Base-by-base conservation (phyloP, 208 protist genomes). In the Wallacemonas sp. region DNA sequence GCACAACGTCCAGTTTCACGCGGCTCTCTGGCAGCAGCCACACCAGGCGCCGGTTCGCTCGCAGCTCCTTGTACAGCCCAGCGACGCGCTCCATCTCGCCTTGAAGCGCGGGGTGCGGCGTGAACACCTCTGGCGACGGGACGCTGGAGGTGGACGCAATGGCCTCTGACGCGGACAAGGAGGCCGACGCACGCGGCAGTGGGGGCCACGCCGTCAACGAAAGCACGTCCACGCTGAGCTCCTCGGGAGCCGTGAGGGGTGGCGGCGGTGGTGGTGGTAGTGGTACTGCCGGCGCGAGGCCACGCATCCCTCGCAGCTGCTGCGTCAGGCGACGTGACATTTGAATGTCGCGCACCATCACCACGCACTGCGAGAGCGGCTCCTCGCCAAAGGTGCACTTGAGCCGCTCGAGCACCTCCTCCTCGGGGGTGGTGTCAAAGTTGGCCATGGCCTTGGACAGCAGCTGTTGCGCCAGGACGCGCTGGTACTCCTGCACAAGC, bases 331-430 rank as follows among this genome's bases (percentile, higher is more conserved):
- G 82, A 28, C 86, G 85, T 5, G 91, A 96, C 67, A 80, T 77
- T 68, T 92, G 80, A 33, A 96, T 67, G 59, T 96, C 91, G 20
- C 84, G 81, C 41, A 96, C 65, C 87, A 96, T 96, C 44, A 96
- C 88, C 4, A 80, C 75, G 52, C 91, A 96, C 16, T 76, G 72
- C 45, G 79, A 67, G 18, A 96, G 65, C 25, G 77, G 73, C 48
- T 87, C 79, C 72, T 92, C 87, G 52, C 91, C 91, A 33, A 96
- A 86, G 12, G 81, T 82, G 62, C 87, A 91, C 67, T 89, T 88
- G n/a, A 96, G 72, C 29, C 91, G 85, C 68, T 96, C 91, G 31
- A 93, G 74, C 26, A 93, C 86, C 68, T 96, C 91, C 61, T 94
- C 87, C 65, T 93, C 87, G 3, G 73, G 62, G 0, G 81, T 87